Evolutionary conservation across 2,329 filamentous ascomycete genomes (phyloP), one percentile per base, ranked within the genome.

Genomic region (Ampelomyces quisqualis): DNA sequence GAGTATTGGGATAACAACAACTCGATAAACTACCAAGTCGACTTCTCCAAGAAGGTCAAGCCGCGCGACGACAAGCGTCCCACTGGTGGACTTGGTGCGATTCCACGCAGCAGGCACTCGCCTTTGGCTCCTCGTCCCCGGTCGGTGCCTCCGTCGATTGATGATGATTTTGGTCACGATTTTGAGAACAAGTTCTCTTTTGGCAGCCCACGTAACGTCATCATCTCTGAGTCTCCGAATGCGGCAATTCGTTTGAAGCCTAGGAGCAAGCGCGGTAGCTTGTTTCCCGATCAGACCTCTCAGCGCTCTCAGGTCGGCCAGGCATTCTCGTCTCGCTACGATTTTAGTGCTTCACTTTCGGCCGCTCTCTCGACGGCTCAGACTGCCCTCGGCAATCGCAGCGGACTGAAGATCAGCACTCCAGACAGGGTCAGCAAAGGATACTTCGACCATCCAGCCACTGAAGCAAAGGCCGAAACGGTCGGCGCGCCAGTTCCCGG

Each of bases 1-100:
- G 91, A 97, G 58, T 88, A 82, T 68, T 98, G 93, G 93, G 93
- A 98, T 71, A 98, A 91, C 77, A 98, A 98, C 67, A 75, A 76
- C 55, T 74, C 76, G 20, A 80, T 82, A 69, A 97, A 98, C 72
- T 98, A 93, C 72, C 90, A 96, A 68, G 81, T 97, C 39, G 90
- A 95, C 67, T 98, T 98, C 73, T 77, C 77, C 51, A 94, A 90
- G 77, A 90, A 88, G 72, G 70, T 79, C 54, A 78, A 86, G 46
- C 73, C 79, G 27, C 45, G 44, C 3, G 41, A 49, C 26, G 58
- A 77, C 57, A 81, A 72, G 47, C 67, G 67, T 19, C 64, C 54
- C 18, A 64, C 64, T 44, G 68, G 70, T 79, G 80, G 81, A 14
- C 67, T 72, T 60, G 73, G 69, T 54, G 69, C 67, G 40, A 76